These are phyloP conservation scores for Verbascum thapsus DNA, from an alignment of 257 asterid species.

Conservation along the genomic window DNA sequence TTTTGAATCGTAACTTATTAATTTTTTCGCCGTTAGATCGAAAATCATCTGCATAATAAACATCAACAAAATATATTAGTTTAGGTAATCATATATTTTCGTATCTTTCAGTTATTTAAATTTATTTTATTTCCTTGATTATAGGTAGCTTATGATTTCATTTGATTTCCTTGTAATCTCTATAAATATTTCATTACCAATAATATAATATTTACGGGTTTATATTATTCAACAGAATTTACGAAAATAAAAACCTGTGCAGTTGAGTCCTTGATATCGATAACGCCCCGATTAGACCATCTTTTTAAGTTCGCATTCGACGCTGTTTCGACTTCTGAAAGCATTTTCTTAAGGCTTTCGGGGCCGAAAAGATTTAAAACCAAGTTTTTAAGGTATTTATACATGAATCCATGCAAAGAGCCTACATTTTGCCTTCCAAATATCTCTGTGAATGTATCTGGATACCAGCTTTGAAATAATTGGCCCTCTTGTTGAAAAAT, in stretches of 20 bases:
- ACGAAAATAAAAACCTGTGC: no score
- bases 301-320: slow-evolving; percentile 43
- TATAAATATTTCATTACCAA: no score
- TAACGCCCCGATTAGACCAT: slow-evolving; percentile 48
- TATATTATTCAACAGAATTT: no score
- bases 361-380: slow-evolving; percentile 73
- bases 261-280: slow-evolving; percentile 69
- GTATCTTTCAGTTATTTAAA: no score
- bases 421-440: slow-evolving; percentile 77
- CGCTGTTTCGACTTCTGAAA: slow-evolving; percentile 63
- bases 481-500: slow-evolving; percentile 79
- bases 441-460: slow-evolving; percentile 68
- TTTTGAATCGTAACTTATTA: slow-evolving; percentile 74
- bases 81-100: no score
- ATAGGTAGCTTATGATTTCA: no score
- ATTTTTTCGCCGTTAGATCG: slow-evolving; percentile 81
- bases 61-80: no score
- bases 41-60: slow-evolving; percentile 98
- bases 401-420: slow-evolving; percentile 73
- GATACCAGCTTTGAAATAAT: slow-evolving; percentile 78
- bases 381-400: slow-evolving; percentile 82
- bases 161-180: no score
- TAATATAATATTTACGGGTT: no score
- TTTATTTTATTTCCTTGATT: no score
- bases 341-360: slow-evolving; percentile 69